phyloP scores from a whole-genome alignment of 352 stramenopile genomes.

The Aphanomyces cochlioides region DNA sequence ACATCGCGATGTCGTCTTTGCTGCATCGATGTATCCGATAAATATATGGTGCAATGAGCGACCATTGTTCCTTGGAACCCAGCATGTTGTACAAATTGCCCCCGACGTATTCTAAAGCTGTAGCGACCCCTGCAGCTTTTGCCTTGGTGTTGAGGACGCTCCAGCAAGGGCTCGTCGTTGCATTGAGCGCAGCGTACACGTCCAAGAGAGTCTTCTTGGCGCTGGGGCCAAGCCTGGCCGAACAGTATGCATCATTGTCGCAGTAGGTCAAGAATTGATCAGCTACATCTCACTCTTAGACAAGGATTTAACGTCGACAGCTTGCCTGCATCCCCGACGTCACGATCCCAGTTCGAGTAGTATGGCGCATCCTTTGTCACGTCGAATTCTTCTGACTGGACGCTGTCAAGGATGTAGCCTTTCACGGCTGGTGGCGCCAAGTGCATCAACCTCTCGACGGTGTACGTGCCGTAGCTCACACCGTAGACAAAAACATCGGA shows the following conservation, averaged over 20 bases:
- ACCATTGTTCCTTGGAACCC: neutral
- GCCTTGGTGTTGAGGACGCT: conserved; percentile 1
- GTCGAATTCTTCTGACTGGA: conserved; percentile 26
- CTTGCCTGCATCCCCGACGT: conserved; percentile 42
- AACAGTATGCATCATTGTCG: conserved; percentile 14
- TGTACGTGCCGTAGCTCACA: conserved; percentile 37
- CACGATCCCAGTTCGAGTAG: conserved; percentile 78
- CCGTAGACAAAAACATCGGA: conserved; percentile 34
- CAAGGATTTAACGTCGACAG: neutral
- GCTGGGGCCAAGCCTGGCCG: conserved; percentile 12
- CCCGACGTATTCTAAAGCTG: conserved; percentile 1
- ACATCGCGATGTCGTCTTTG: conserved; percentile 1
- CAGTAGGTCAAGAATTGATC: conserved; percentile 15
- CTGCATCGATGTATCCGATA: conserved; percentile 9
- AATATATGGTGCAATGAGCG: conserved; percentile 8
- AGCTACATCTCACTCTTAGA: neutral
- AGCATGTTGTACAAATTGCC: conserved; percentile 1
- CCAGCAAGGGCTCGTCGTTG: conserved; percentile 7
- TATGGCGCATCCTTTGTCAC: conserved; percentile 8
- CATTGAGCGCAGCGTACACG: conserved; percentile 5
- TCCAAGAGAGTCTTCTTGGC: conserved; percentile 14
- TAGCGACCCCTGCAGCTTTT: neutral
- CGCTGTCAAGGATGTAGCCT: conserved; percentile 36
- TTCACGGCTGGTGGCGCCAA: conserved; percentile 32
- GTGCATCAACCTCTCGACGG: conserved; percentile 33